Evolutionary conservation across 805 yeast genomes (phyloP).

Genomic region (Wickerhamomyces kurtzmanii): DNA sequence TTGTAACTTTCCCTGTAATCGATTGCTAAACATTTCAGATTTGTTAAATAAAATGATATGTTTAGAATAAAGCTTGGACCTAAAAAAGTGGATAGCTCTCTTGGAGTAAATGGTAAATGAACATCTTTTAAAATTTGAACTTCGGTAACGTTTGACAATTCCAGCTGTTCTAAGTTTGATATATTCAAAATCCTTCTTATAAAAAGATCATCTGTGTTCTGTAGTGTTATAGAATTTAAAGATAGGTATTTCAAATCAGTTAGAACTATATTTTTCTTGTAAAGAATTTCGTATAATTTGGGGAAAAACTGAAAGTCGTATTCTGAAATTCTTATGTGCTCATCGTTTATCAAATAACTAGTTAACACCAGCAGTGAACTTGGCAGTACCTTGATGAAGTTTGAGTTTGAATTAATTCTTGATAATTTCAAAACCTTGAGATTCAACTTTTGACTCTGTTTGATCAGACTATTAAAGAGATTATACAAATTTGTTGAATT

Average conservation of each 20-base stretch:
- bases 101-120: constrained; percentile 4
- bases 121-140: constrained; percentile 15
- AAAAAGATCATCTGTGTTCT: constrained; percentile 8
- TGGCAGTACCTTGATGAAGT: constrained; percentile 8
- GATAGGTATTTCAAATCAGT: constrained; percentile 4
- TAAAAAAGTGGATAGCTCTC: constrained; percentile 6
- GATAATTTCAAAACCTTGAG: constrained; percentile 8
- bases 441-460: constrained; percentile 1
- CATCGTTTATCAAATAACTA: constrained; percentile 8
- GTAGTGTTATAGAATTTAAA: constrained; percentile 9
- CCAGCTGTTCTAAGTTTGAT: constrained; percentile 16
- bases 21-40: constrained; percentile 20
- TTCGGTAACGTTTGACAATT: constrained; percentile 26
- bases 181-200: constrained; percentile 4
- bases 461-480: constrained; percentile 7
- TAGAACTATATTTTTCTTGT: no score
- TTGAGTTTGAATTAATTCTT: constrained; percentile 7
- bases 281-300: no score
- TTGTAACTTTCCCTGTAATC: constrained; percentile 30
- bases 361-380: constrained; percentile 11
- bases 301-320: constrained; percentile 10
- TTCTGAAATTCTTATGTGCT: constrained; percentile 6
- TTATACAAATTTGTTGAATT: constrained; percentile 17
- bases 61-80: constrained; percentile 17
- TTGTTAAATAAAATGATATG: constrained; percentile 17